Evolutionary conservation across 2,329 filamentous ascomycete genomes (phyloP), one percentile per base, ranked within the genome.

Genomic region (Claviceps arundinis): DNA sequence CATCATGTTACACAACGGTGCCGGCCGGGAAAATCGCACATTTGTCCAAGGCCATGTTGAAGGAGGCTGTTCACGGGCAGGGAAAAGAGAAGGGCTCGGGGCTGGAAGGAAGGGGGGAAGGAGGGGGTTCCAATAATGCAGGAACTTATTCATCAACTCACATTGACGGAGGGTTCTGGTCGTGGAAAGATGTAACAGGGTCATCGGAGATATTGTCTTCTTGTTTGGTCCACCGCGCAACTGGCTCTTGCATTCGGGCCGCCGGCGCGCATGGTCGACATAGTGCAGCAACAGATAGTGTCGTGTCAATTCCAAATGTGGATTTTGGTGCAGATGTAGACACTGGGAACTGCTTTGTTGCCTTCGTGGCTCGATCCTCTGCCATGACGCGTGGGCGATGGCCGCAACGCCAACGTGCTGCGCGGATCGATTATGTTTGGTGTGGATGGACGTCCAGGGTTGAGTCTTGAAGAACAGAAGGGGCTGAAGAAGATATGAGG

Each of bases 361-460:
- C 48, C 38, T 47, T 48, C 4, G 17, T 54, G n/a, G 50, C 43
- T 40, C 22, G 50, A 48, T 45, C 30, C n/a, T 52, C 50, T 50
- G 52, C 50, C 53, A 52, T 55, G 53, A 44, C 50, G 41, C 42
- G 26, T 47, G 22, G 37, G 34, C 40, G 46, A 43, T 22, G 38
- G 16, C 37, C 37, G 30, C 24, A 47, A 11, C 9, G 44, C 19
- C n/a, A 38, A 37, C 40, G 48, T 37, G 41, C 44, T 45, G 48
- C 48, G 48, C 40, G 11, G 48, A 30, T 41, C 41, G 19, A 50
- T 38, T 5, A n/a, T 45, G 42, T 50, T 30, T 3, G 48, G 16
- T 19, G 38, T 42, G 17, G 26, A 16, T 26, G 16, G 40, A 17
- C 38, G 48, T 9, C 26, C 22, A 6, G 22, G 38, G 24, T 2